Conservation (phyloP, 768 basidiomycete genomes). For the Lentinula sp. region DNA sequence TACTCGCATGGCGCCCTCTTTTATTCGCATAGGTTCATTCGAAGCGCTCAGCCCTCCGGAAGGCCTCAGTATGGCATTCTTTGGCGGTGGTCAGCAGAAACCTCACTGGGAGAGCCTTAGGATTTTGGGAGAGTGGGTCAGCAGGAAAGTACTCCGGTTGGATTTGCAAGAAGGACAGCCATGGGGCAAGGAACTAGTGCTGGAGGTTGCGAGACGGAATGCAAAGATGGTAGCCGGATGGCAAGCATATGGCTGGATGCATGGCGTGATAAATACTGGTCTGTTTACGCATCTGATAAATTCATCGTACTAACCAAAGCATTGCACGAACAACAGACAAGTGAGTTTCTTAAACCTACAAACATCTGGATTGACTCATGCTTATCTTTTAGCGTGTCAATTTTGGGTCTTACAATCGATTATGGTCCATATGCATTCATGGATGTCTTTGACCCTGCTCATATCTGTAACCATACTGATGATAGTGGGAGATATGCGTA, state of each 20-base stretch:
- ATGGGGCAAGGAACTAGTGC: conserved; percentile 69
- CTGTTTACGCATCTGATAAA: background rate
- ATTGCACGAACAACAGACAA: background rate
- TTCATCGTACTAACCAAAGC: conserved; percentile 4
- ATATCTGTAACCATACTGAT: conserved; percentile 92
- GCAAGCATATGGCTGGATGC: conserved; percentile 95
- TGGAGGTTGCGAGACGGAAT: conserved; percentile 79
- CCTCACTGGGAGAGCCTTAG: conserved; percentile 72
- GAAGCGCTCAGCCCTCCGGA: conserved; percentile 76
- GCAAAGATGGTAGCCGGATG: conserved; percentile 91
- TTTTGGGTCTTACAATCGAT: conserved; percentile 73
- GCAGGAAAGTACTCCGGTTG: conserved; percentile 49
- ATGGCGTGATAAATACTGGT: conserved; percentile 72
- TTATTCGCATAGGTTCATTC: conserved; percentile 88
- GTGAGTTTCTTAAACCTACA: background rate
- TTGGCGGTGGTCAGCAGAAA: conserved; percentile 73
- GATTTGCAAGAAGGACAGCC: conserved; percentile 40
- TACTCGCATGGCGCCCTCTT: conserved; percentile 82
- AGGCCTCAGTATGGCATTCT: conserved; percentile 50
- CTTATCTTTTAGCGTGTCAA: conserved; percentile 49
- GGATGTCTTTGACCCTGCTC: conserved; percentile 81
- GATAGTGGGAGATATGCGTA: conserved; percentile 74
- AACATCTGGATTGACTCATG: background rate
- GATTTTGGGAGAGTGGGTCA: conserved; percentile 72
- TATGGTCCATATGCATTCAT: conserved; percentile 92